These are phyloP conservation scores for Clonostachys byssicola DNA, from an alignment of 2,329 filamentous ascomycete species.

Conservation along the genomic window DNA sequence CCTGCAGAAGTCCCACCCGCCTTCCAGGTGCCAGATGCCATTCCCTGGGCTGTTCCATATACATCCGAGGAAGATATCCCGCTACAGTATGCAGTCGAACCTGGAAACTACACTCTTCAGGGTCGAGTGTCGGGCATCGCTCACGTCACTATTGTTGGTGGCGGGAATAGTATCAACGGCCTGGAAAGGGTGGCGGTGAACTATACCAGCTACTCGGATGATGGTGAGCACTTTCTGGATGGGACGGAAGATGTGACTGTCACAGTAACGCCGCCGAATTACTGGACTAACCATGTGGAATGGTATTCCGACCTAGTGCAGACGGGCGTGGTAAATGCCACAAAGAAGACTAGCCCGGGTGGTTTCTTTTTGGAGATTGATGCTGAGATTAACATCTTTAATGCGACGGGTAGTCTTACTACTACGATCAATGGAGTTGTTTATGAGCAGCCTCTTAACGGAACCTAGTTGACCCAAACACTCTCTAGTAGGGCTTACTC, in stretches of 20 bases:
- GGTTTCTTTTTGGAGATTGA: slow-evolving; percentile 34
- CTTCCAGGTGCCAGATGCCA: slow-evolving; percentile 14
- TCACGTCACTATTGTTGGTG: not conserved
- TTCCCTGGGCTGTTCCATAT: slow-evolving; percentile 23
- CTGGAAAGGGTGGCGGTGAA: slow-evolving; percentile 18
- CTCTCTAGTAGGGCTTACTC: too few species aligned
- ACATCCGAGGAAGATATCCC: slow-evolving; percentile 11
- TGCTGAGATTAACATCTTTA: slow-evolving; percentile 28
- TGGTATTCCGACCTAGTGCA: slow-evolving; percentile 32
- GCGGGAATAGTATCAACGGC: not conserved
- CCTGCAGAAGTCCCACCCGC: slow-evolving; percentile 13
- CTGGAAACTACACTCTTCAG: not conserved
- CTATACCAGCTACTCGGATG: slow-evolving; percentile 30
- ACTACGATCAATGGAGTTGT: slow-evolving; percentile 26
- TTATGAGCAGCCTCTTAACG: slow-evolving; percentile 31
- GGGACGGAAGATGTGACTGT: slow-evolving; percentile 26
- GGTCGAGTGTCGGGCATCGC: not conserved
- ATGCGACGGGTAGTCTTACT: slow-evolving; percentile 31
- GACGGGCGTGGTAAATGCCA: slow-evolving; percentile 17
- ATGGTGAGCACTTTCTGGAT: slow-evolving; percentile 19
- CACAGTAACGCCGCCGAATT: slow-evolving; percentile 10
- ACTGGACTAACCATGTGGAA: slow-evolving; percentile 17
- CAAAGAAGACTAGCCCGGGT: slow-evolving; percentile 28
- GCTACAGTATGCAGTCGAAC: slow-evolving; percentile 9
- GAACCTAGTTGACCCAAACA: slow-evolving; percentile 9